Percentiles rank a stretch among this genome's conserved stretches.
These are phyloP conservation scores for Nitzschia sp. DNA, from an alignment of 108 stramenopile genomes.

Conservation along the genomic window DNA sequence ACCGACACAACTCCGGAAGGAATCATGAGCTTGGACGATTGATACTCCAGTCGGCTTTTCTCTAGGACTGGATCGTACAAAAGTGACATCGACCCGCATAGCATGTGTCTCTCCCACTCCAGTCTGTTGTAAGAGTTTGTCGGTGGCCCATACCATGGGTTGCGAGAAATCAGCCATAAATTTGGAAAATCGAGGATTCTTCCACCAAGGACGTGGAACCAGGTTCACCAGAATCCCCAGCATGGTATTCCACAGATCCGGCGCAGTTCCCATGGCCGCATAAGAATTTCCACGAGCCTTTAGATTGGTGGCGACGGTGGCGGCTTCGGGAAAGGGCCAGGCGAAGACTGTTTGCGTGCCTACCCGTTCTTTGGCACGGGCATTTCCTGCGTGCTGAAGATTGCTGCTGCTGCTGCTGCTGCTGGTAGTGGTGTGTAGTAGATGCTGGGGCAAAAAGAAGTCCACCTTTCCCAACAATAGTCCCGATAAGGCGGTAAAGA, in stretches of 20 bases:
- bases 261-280: slow-evolving; percentile 70
- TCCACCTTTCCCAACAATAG: slow-evolving; percentile 51
- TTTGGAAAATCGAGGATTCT: slow-evolving; percentile 41
- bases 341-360: slow-evolving; percentile 56
- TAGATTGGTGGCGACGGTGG: slow-evolving; percentile 50
- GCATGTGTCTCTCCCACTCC: slow-evolving; percentile 61
- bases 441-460: slow-evolving; percentile 38
- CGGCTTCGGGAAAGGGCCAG: slow-evolving; percentile 77
- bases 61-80: not conserved
- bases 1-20: slow-evolving; percentile 62
- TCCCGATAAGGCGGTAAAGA: slow-evolving; percentile 45
- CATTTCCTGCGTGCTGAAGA: slow-evolving; percentile 1
- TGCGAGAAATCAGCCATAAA: slow-evolving; percentile 66
- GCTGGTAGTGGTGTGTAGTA: not conserved
- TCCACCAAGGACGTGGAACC: slow-evolving; percentile 58
- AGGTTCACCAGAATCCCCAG: slow-evolving; percentile 49
- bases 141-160: slow-evolving; percentile 50
- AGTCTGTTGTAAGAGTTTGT: slow-evolving; percentile 26
- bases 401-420: not conserved
- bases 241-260: slow-evolving; percentile 65
- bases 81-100: slow-evolving; percentile 65
- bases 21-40: slow-evolving; percentile 58
- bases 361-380: slow-evolving; percentile 33
- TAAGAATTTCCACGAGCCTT: slow-evolving; percentile 35
- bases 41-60: slow-evolving; percentile 19